Conservation (phyloP, 495 filamentous ascomycete genomes). For the Arthonia radiata region DNA sequence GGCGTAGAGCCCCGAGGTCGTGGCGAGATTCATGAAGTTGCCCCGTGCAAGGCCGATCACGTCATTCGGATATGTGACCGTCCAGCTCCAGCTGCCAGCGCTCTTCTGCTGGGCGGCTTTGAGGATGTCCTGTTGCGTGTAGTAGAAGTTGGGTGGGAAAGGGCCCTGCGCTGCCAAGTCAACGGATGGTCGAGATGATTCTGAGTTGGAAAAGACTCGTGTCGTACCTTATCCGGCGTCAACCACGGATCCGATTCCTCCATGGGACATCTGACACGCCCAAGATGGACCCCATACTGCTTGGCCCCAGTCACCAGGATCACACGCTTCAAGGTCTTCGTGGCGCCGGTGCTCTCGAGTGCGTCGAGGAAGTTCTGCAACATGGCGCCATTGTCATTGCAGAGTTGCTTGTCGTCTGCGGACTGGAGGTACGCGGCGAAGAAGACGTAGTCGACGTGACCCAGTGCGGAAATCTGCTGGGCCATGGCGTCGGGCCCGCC, state of each 20-base stretch:
- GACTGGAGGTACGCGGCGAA: conserved; percentile 10
- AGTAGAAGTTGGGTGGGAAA: conserved; percentile 11
- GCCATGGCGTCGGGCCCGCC: conserved; percentile 17
- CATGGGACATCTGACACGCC: conserved; percentile 20
- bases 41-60: conserved; percentile 16
- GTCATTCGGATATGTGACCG: conserved; percentile 29
- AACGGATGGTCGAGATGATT: too few relatives aligned
- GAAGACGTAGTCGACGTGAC: conserved; percentile 9
- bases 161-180: too few relatives aligned
- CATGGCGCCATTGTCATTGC: conserved; percentile 13
- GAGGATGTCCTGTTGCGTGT: conserved; percentile 8
- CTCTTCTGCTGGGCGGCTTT: conserved; percentile 6
- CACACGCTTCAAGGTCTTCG: conserved; percentile 20
- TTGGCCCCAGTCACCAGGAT: conserved; percentile 28
- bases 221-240: too few relatives aligned
- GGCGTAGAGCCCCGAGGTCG: conserved; percentile 24
- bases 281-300: conserved; percentile 31
- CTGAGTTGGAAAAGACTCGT: too few relatives aligned
- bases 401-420: background rate
- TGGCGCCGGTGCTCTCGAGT: conserved; percentile 19
- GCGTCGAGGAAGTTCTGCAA: conserved; percentile 25
- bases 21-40: conserved; percentile 33
- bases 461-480: conserved; percentile 13
- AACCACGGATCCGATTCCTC: conserved; percentile 20
- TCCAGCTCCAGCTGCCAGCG: conserved; percentile 16